Evolutionary conservation across 1,284 basidiomycete genomes (phyloP).

Genomic region (Lentinula novae-zelandiae): DNA sequence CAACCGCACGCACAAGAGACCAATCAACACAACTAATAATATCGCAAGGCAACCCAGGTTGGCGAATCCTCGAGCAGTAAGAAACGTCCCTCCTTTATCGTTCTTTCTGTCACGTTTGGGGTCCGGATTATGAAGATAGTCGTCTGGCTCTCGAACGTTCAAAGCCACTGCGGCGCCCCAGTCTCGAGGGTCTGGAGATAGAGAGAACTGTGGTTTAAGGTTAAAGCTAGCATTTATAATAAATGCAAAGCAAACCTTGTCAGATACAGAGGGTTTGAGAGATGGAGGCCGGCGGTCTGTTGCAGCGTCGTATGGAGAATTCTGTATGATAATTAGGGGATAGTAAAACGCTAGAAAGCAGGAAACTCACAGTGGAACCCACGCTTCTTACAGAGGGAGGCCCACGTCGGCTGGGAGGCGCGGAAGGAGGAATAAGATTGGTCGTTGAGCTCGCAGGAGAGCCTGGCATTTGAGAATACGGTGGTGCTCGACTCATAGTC

Average conservation of each 20-base stretch:
- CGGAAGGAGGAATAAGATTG: constrained; percentile 7
- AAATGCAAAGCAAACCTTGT: constrained; percentile 4
- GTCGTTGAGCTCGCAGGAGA: constrained; percentile 6
- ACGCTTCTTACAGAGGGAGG: neutral
- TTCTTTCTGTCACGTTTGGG: constrained; percentile 22
- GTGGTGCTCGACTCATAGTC: neutral
- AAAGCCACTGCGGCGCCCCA: constrained; percentile 51
- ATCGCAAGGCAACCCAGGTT: constrained; percentile 66
- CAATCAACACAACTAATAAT: constrained; percentile 43
- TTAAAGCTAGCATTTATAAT: neutral
- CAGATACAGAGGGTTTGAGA: constrained; percentile 8
- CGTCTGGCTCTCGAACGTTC: constrained; percentile 47
- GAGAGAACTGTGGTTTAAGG: constrained; percentile 38
- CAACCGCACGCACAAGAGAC: constrained; percentile 44
- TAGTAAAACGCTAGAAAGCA: neutral
- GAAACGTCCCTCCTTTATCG: constrained; percentile 27
- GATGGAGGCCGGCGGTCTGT: neutral
- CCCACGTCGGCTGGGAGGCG: neutral
- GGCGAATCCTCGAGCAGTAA: constrained; percentile 48
- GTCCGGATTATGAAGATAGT: constrained; percentile 55
- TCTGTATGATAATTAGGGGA: neutral
- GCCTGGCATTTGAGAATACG: constrained; percentile 2
- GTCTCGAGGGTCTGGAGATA: constrained; percentile 47
- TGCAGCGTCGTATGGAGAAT: constrained; percentile 2
- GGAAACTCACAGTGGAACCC: neutral